Base-by-base conservation (phyloP, 371 early-diverging fungal species). In the Thermomucor indicae-seudaticae region DNA sequence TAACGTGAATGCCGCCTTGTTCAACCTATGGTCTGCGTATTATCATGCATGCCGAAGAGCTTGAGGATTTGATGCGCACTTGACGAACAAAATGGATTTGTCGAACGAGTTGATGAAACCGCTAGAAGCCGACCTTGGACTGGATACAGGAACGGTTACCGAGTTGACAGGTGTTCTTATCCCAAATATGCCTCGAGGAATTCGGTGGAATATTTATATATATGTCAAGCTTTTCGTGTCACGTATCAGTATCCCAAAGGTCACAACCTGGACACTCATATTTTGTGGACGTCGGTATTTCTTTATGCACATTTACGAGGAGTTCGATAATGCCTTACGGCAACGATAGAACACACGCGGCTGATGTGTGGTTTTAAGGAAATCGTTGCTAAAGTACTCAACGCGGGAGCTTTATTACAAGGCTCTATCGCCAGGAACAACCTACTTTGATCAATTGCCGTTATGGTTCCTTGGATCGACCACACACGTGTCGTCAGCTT, bases 61-160 rank as follows among this genome's bases (percentile, higher is more conserved):
- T 98, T 31, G 90, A 90, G 49, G 83, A 86, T 17, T 68, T 98
- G 43, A 86, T 93, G 57, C 79, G 81, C 46, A 67, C 88, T 14
- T 98, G n/a, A 98, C 64, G 97, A 96, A 67, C 58, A 75, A 43
- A 81, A 83, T 32, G 98, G 97, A 20, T 81, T 80, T 74, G 85
- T 95, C 61, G 90, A 92, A n/a, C 29, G 93, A 97, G 76, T 72
- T 95, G 44, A 91, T 95, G 58, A 64, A 77, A 22, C 71, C 97
- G 38, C 71, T 98, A 24, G 96, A 98, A 75, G 86, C 90, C 38
- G 93, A 95, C 54, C 78, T 97, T n/a, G 92, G 92, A 19, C 64
- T 97, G 51, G 98, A 98, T 61, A 97, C 96, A 96, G 97, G 96
- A 37, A 95, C 97, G 96, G 97, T 98, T 62, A 98, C 98, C 0